Conservation (phyloP, 805 yeast species). For the Danielia reshetovae region DNA sequence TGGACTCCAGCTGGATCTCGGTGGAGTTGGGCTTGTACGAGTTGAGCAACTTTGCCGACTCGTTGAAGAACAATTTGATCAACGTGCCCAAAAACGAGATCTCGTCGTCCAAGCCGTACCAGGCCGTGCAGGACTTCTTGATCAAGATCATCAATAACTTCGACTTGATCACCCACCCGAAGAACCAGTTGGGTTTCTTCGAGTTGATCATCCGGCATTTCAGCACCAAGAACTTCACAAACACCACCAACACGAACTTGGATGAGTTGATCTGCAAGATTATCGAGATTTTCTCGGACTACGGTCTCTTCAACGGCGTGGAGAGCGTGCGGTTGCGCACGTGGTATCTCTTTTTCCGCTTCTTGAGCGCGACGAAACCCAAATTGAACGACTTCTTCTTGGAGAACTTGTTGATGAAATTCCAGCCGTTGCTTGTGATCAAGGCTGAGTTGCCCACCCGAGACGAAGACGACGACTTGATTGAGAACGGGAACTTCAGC, state of each 20-base stretch:
- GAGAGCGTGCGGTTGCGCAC: slow-evolving; percentile 77
- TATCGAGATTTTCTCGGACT: slow-evolving; percentile 71
- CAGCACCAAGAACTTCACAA: slow-evolving; percentile 42
- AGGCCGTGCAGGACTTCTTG: slow-evolving; percentile 59
- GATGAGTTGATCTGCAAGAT: slow-evolving; percentile 53
- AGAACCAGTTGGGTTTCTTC: slow-evolving; percentile 75
- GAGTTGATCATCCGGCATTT: slow-evolving; percentile 83
- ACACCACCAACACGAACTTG: slow-evolving; percentile 32
- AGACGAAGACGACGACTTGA: slow-evolving; percentile 54
- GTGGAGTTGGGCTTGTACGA: slow-evolving; percentile 86
- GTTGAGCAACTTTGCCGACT: slow-evolving; percentile 73
- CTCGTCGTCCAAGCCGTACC: slow-evolving; percentile 59
- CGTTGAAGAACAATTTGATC: slow-evolving; percentile 72
- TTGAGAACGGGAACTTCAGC: slow-evolving; percentile 57
- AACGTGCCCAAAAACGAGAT: slow-evolving; percentile 65
- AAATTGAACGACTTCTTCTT: slow-evolving; percentile 45
- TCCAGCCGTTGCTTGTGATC: slow-evolving; percentile 61
- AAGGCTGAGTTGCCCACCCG: slow-evolving; percentile 51
- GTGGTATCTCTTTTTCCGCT: slow-evolving; percentile 87
- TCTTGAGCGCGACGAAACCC: slow-evolving; percentile 73
- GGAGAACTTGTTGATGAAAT: slow-evolving; percentile 54
- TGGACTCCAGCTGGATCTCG: slow-evolving; percentile 31
- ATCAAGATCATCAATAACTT: slow-evolving; percentile 44
- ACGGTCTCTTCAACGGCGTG: slow-evolving; percentile 74
- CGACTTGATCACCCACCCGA: slow-evolving; percentile 60